phyloP scores from a whole-genome alignment of 1,139 yeast species.

The Nakaseomyces glabratus region DNA sequence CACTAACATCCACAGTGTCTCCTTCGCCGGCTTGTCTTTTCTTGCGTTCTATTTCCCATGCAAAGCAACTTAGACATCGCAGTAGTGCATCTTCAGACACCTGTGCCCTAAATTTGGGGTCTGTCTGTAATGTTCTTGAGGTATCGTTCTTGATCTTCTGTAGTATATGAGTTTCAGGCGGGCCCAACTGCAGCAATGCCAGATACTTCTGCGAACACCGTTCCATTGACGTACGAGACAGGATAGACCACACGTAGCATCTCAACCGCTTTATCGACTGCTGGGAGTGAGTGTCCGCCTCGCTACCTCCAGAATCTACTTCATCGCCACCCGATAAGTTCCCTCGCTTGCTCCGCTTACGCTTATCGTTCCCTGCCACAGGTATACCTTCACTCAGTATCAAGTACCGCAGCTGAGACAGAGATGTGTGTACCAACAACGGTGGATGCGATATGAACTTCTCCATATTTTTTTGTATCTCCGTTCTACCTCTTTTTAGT shows the following conservation, averaged over 20 bases:
- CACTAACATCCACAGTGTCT: conserved; percentile 25
- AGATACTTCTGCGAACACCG: conserved; percentile 46
- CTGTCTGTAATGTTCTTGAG: conserved; percentile 76
- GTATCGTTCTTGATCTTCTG: conserved; percentile 80
- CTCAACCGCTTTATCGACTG: conserved; percentile 49
- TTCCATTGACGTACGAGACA: conserved; percentile 55
- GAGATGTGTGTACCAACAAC: conserved; percentile 52
- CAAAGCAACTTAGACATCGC: conserved; percentile 65
- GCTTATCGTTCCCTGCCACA: conserved; percentile 35
- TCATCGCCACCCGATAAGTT: background rate
- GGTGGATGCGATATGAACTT: conserved; percentile 28
- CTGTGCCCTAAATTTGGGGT: conserved; percentile 50
- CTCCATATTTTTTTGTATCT: conserved; percentile 19
- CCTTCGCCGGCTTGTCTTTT: background rate
- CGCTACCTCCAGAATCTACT: background rate
- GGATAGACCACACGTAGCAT: conserved; percentile 72
- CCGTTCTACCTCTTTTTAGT: too few species aligned
- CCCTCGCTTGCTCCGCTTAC: conserved; percentile 9
- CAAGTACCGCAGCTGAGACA: conserved; percentile 71
- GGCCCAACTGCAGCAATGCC: conserved; percentile 47
- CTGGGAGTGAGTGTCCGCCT: background rate
- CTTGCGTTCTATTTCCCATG: conserved; percentile 37
- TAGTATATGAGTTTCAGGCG: conserved; percentile 41
- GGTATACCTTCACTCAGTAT: conserved; percentile 72
- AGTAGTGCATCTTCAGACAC: conserved; percentile 64